A percentile compares a stretch with the other conserved stretches of the same genome.
Evolutionary conservation across 345 rosid species (phyloP).

Genomic region (Turritis glabra): DNA sequence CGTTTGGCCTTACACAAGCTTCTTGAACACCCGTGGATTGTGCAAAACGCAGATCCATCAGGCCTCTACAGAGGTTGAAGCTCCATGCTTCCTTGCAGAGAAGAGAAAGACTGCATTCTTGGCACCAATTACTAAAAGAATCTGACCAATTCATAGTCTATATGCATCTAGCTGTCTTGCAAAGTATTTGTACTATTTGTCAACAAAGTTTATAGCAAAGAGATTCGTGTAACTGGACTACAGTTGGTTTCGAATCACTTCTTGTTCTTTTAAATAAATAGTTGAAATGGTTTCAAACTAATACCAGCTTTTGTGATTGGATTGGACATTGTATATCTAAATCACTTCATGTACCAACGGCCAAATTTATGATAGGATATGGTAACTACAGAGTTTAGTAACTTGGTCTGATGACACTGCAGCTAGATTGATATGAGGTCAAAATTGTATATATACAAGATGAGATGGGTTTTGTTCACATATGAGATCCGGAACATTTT

Average conservation of each 20-base stretch:
- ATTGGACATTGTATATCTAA: neutral
- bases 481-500: neutral
- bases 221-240: neutral
- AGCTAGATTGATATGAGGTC: neutral
- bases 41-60: constrained; percentile 84
- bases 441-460: neutral
- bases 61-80: constrained; percentile 53
- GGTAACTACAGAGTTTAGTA: too few species aligned
- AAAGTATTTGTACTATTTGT: constrained; percentile 13
- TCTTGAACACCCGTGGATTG: constrained; percentile 88
- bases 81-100: neutral
- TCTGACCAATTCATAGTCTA: neutral
- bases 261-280: neutral
- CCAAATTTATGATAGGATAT: too few species aligned
- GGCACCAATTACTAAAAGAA: neutral
- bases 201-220: neutral
- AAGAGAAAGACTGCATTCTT: constrained; percentile 4
- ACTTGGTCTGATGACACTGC: neutral
- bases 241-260: neutral
- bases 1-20: constrained; percentile 79
- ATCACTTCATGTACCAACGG: neutral
- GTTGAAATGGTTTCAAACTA: neutral
- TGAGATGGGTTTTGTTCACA: neutral
- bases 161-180: neutral
- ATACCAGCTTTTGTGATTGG: neutral